Conservation (phyloP, 1,284 basidiomycete species). For the Agroathelia rolfsii region DNA sequence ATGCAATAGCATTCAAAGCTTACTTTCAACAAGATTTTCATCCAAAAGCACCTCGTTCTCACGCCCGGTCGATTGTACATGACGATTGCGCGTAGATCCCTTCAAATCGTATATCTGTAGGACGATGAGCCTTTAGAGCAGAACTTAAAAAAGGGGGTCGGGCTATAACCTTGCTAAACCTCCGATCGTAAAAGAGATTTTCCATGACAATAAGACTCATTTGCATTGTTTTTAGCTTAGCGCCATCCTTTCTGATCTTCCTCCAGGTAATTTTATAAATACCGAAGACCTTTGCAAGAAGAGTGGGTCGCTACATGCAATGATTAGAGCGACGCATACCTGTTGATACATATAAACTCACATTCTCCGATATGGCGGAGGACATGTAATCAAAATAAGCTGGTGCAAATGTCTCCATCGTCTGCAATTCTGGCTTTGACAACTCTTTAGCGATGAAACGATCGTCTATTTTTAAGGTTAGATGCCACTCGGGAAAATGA, state of each 20-base stretch:
- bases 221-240: conserved; percentile 71
- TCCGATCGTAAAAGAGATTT: conserved; percentile 90
- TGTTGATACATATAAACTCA: conserved; percentile 25
- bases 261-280: conserved; percentile 94
- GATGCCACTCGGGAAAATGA: conserved; percentile 1
- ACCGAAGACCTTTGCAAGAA: conserved; percentile 95
- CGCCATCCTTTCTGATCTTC: conserved; percentile 64
- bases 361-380: conserved; percentile 70
- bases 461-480: conserved; percentile 54
- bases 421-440: conserved; percentile 85
- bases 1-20: conserved; percentile 14
- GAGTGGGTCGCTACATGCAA: conserved; percentile 70
- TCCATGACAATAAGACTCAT: conserved; percentile 98
- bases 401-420: conserved; percentile 94
- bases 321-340: conserved; percentile 6
- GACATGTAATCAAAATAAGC: conserved; percentile 98
- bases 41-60: conserved; percentile 91
- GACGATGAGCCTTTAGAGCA: conserved; percentile 2
- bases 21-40: conserved; percentile 84
- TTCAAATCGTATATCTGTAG: conserved; percentile 88
- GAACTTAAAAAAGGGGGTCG: not conserved
- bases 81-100: conserved; percentile 84
- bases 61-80: conserved; percentile 84
- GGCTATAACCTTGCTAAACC: conserved; percentile 73
- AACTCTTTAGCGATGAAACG: conserved; percentile 98